A percentile compares a stretch with the other conserved stretches of the same genome.
Conservation (phyloP, 371 early-diverging fungal species). For the Mucor sp. region DNA sequence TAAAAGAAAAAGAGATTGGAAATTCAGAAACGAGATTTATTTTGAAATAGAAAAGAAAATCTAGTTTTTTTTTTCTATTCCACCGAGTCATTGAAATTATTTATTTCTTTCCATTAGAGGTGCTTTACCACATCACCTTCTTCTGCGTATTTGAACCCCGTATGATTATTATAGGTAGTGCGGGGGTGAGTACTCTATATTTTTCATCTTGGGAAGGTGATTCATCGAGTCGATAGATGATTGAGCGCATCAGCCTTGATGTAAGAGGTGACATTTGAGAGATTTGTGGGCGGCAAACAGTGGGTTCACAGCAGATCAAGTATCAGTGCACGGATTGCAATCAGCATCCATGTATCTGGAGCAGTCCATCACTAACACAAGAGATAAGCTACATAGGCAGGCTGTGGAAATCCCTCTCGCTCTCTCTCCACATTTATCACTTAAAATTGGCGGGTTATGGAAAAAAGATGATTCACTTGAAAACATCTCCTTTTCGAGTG, state of each 20-base stretch:
- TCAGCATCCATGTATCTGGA: not conserved
- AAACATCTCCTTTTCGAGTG: not conserved
- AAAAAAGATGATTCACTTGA: conserved; percentile 3
- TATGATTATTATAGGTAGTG: conserved; percentile 1
- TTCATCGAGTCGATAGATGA: not conserved
- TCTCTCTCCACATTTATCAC: not conserved
- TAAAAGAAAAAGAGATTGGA: conserved; percentile 11
- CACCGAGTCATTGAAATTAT: conserved; percentile 44
- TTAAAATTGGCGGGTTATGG: conserved; percentile 3
- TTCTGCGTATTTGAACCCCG: conserved; percentile 7
- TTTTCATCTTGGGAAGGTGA: not conserved
- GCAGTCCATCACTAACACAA: not conserved
- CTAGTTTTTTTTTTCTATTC: conserved; percentile 31
- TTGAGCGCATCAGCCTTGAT: not conserved
- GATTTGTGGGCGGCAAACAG: no score
- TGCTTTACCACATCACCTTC: not conserved
- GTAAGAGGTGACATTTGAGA: not conserved
- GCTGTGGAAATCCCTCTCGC: not conserved
- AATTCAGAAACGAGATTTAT: conserved; percentile 5
- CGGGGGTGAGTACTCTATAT: conserved; percentile 11
- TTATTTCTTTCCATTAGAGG: conserved; percentile 24
- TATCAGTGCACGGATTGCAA: not conserved
- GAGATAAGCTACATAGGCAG: not conserved
- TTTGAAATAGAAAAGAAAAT: conserved; percentile 7
- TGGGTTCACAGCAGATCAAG: not conserved